Base-by-base conservation (phyloP, 352 stramenopile genomes). In the Saprolegnia diclina region DNA sequence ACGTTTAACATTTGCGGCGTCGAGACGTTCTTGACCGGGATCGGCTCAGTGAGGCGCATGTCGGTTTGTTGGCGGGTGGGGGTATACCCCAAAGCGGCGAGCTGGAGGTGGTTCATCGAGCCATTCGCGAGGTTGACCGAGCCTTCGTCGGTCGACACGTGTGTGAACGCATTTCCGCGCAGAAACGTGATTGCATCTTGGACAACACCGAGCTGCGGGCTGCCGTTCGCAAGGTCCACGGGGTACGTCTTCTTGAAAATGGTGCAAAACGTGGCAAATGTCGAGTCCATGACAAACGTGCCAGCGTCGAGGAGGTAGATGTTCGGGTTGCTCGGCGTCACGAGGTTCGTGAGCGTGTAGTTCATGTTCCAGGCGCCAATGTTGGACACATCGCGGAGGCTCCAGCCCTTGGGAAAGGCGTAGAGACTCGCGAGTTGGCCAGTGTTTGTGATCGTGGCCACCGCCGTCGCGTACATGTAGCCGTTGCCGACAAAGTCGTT, bases 401-500 rank as follows among this genome's bases (percentile, higher is more conserved):
- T 53, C 13, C 6, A n/a, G 4, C 45, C 63, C n/a, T 69, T 22
- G 13, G 63, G n/a, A 69, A 69, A 61, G 7, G 29, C 24, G 22
- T 69, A 69, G 9, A 6, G 16, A 5, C 29, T 21, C 26, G 26
- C 19, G 38, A 69, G 9, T 0, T 61, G n/a, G 11, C 35, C 24
- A 2, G 38, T 5, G n/a, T 19, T 26, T n/a, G 21, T 21, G 7
- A 46, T 9, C 7, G 1, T 14, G n/a, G 63, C 63, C 7, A 69
- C 45, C 9, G 63, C 44, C 24, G 63, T 69, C 18, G 19, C n/a
- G 22, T 45, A 69, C 38, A 48, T 44, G 19, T 45, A 24, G 9
- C 45, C 26, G 37, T 69, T 69, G 22, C 63, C 63, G 32, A 52
- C 40, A 69, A 69, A 69, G 53, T 69, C 45, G 38, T 57, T 46